Evolutionary conservation across 371 early-diverging fungal species (phyloP).

Genomic region (Mucor piriformis): DNA sequence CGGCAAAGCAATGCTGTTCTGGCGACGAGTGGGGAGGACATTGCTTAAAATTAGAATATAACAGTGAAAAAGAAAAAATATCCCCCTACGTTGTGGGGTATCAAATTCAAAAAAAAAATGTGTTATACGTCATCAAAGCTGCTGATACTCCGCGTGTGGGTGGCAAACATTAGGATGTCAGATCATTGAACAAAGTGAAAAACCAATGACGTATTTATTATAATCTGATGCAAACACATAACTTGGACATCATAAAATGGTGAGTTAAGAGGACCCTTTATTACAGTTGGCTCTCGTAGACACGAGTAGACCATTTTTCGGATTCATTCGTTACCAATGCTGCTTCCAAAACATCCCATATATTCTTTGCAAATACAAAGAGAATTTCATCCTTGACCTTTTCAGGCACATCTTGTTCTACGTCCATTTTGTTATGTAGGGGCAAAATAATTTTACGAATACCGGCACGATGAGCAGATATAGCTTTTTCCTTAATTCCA

Average conservation of each 20-base stretch:
- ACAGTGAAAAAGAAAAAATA: slow-evolving; percentile 1
- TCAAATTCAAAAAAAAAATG: not conserved
- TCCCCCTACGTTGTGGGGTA: slow-evolving; percentile 2
- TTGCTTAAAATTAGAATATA: slow-evolving; percentile 8
- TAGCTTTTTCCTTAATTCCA: slow-evolving; percentile 86
- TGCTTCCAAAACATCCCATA: slow-evolving; percentile 66
- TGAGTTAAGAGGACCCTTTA: no score
- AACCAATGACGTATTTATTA: no score
- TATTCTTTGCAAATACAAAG: slow-evolving; percentile 64
- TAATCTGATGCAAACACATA: no score
- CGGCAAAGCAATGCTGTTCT: slow-evolving; percentile 31
- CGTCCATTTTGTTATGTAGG: slow-evolving; percentile 54
- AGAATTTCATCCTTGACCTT: slow-evolving; percentile 66
- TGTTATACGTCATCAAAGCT: not conserved
- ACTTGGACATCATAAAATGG: no score
- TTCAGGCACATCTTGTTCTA: slow-evolving; percentile 64
- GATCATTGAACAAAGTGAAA: no score
- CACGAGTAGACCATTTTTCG: not conserved
- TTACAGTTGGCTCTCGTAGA: slow-evolving; percentile 17
- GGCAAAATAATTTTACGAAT: slow-evolving; percentile 64
- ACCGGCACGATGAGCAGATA: slow-evolving; percentile 82
- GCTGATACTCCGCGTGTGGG: not conserved
- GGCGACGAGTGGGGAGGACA: slow-evolving; percentile 34
- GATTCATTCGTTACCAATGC: slow-evolving; percentile 43
- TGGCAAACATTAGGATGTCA: no score